Evolutionary conservation across 2,329 filamentous ascomycete species (phyloP).

Genomic region (Kalmusia sp.): DNA sequence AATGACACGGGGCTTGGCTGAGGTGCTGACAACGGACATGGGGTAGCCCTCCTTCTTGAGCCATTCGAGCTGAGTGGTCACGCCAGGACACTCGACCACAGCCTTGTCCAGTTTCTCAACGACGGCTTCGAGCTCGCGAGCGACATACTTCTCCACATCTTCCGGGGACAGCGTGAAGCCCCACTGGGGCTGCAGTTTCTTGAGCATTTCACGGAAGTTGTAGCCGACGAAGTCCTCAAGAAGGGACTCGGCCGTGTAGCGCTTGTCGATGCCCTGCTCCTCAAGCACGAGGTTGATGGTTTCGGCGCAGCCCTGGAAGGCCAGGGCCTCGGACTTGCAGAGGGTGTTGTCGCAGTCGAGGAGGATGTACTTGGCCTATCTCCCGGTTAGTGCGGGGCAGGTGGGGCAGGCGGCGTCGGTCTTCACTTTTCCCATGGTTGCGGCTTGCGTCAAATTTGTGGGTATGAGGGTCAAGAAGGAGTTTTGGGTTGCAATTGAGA

Average conservation of each 20-base stretch:
- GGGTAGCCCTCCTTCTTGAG: constrained; percentile 71
- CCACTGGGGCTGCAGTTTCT: constrained; percentile 76
- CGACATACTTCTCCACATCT: constrained; percentile 77
- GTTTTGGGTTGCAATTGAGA: constrained; percentile 28
- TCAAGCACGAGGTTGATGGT: constrained; percentile 86
- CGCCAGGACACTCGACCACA: constrained; percentile 72
- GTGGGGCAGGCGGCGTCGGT: constrained; percentile 15
- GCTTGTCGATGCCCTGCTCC: constrained; percentile 67
- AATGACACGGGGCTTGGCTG: constrained; percentile 77
- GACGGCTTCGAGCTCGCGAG: constrained; percentile 80
- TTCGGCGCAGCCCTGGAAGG: constrained; percentile 89
- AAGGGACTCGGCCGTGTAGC: constrained; percentile 79
- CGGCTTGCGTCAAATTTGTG: constrained; percentile 17
- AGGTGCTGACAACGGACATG: constrained; percentile 82
- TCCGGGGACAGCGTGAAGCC: constrained; percentile 71
- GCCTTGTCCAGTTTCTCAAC: constrained; percentile 78
- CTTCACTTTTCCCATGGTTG: constrained; percentile 42
- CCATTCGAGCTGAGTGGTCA: constrained; percentile 70
- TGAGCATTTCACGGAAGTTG: constrained; percentile 93
- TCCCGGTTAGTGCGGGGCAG: constrained; percentile 26
- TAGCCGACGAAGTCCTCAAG: constrained; percentile 90
- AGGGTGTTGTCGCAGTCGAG: constrained; percentile 83
- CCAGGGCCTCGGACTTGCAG: constrained; percentile 87
- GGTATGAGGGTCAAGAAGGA: constrained; percentile 12
- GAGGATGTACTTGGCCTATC: constrained; percentile 57